Base-by-base conservation (phyloP, 2,329 filamentous ascomycete genomes). In the Xylariales sp. region DNA sequence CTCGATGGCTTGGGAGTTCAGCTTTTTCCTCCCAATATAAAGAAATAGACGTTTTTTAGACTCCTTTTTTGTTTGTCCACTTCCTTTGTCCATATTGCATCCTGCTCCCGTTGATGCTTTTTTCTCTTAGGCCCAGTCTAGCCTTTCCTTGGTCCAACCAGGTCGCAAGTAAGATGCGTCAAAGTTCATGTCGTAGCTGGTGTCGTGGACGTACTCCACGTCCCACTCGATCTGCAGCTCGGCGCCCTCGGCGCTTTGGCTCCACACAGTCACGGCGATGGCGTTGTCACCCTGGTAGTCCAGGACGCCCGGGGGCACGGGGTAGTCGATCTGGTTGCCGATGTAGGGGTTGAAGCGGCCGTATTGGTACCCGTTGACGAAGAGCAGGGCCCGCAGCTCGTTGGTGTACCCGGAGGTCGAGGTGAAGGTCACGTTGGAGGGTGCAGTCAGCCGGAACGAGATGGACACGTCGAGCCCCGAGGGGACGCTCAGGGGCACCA, bases 301-400 rank as follows among this genome's bases (percentile, higher is more conserved):
- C 7, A 81, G 54, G 5, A 82, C 62, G 0, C 78, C 78, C 0
- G 72, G 71, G 1, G 75, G 77, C 2, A 83, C 72, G 1, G 78
- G 78, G 48, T 78, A 83, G 13, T 67, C 62, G 13, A 72, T 63
- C 58, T 83, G 78, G 32, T 79, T 74, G 0, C 79, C 79, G 27
- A 83, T 76, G 34, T 73, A 68, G 0, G 78, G 76, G 42, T 74
- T 72, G 49, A 72, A 82, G 6, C 74, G 67, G 2, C 73, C 78
- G 46, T 78, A 82, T 50, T 81, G 77, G 48, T 81, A 83, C 0
- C 78, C 78, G 39, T 83, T 83, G n/a, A 82, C 69, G 39, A 77
- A 82, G 3, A 83, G 53, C 47, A 78, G 67, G 0, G 69, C 72
- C 10, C 78, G 66, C 4, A 66, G 45, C 14, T 53, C 57, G 46